phyloP scores from a whole-genome alignment of 257 asterid genomes.

The Nicotiana tabacum region DNA sequence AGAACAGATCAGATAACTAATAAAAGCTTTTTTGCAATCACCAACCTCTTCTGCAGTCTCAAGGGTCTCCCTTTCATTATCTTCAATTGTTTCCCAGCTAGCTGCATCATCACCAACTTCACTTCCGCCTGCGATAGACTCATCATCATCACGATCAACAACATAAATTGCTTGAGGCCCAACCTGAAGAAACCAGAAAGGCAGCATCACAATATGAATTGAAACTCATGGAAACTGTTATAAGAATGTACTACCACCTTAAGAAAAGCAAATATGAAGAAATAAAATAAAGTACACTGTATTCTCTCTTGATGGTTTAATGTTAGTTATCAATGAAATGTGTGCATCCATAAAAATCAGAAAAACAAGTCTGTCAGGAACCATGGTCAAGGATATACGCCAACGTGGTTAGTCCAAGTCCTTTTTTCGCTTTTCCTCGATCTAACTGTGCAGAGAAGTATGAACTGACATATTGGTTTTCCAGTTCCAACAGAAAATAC shows the following conservation, averaged over 20 bases:
- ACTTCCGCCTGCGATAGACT: constrained; percentile 82
- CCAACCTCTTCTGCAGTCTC: constrained; percentile 54
- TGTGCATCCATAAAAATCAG: not conserved
- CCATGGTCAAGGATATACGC: not conserved
- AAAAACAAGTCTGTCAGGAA: not conserved
- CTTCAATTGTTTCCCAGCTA: constrained; percentile 99
- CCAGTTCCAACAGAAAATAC: constrained; percentile 6
- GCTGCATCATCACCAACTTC: constrained; percentile 78
- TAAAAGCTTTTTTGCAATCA: constrained; percentile 21
- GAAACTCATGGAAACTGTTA: not conserved
- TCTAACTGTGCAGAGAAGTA: not conserved
- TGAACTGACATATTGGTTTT: not conserved
- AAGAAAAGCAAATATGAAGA: not conserved
- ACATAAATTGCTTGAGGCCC: constrained; percentile 99
- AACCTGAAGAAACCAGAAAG: constrained; percentile 45
- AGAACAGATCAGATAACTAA: constrained; percentile 1
- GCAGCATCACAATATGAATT: not conserved
- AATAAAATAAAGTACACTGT: not conserved
- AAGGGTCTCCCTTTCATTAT: constrained; percentile 50
- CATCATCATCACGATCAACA: constrained; percentile 98
- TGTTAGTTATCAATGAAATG: not conserved
- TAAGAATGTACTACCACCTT: not conserved
- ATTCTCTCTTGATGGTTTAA: not conserved
- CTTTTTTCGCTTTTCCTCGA: not conserved
- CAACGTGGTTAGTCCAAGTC: not conserved